Percentiles rank a stretch among this genome's conserved stretches.
Conservation (phyloP, 2,329 filamentous ascomycete genomes). For the Colletotrichum noveboracense region DNA sequence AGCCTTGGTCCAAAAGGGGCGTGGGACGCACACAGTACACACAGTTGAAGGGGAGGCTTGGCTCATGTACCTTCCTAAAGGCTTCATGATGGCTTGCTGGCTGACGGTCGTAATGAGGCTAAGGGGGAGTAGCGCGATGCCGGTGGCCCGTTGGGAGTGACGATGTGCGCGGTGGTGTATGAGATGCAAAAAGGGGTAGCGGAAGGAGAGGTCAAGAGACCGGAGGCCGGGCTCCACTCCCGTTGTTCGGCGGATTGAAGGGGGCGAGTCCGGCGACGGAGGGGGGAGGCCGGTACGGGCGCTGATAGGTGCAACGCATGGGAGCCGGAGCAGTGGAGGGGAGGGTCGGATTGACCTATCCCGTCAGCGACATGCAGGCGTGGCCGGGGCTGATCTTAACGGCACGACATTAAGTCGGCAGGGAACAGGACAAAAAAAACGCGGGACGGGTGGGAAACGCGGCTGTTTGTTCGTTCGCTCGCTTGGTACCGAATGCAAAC, state of each 20-base stretch:
- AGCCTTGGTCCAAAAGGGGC: background rate
- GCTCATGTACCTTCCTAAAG: background rate
- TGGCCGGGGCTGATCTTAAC: background rate
- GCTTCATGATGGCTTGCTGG: background rate
- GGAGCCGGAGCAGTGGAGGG: constrained; percentile 1
- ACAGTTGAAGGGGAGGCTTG: background rate
- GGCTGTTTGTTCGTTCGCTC: background rate
- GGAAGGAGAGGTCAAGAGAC: background rate
- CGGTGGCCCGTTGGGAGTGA: constrained; percentile 4
- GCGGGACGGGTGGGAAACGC: background rate
- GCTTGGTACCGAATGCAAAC: constrained; percentile 9
- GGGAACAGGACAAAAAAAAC: background rate
- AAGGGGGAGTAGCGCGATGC: background rate
- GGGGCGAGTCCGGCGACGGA: constrained; percentile 1
- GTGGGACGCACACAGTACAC: constrained; percentile 13
- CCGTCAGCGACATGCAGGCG: background rate
- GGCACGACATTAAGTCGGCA: constrained; percentile 1
- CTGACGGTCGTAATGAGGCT: constrained; percentile 11
- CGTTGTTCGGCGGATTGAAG: background rate
- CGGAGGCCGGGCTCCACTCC: background rate
- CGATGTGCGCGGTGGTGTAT: background rate
- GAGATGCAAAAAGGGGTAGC: constrained; percentile 10
- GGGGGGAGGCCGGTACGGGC: background rate
- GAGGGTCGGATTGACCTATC: background rate
- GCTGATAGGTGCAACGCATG: constrained; percentile 8